phyloP scores from a whole-genome alignment of 2,329 filamentous ascomycete genomes.

The Hypoxylon sp. region DNA sequence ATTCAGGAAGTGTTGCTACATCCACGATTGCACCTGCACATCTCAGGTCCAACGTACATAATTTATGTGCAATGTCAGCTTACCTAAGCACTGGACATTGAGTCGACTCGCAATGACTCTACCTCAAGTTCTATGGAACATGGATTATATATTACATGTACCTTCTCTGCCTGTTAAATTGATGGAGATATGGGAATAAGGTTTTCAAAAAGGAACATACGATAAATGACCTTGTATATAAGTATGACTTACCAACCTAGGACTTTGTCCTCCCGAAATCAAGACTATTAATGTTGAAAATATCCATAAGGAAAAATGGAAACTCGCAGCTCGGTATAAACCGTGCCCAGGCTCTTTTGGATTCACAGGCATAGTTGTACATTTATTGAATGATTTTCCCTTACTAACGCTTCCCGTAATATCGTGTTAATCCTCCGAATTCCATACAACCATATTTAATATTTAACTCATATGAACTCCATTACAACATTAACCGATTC shows the following conservation, averaged over 20 bases:
- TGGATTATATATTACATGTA: too few species aligned
- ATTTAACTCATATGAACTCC: constrained; percentile 15
- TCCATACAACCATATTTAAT: not conserved
- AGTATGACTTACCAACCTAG: not conserved
- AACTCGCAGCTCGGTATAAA: too few species aligned
- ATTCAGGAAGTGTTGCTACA: not conserved
- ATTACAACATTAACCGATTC: not conserved
- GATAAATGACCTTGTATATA: not conserved
- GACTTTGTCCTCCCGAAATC: too few species aligned
- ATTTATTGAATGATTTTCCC: not conserved
- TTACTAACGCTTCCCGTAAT: not conserved
- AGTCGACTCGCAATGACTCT: not conserved
- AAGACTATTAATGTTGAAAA: not conserved
- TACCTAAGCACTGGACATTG: not conserved
- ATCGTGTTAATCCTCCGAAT: constrained; percentile 1
- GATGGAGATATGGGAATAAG: not conserved
- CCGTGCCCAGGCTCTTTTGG: too few species aligned
- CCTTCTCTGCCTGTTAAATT: not conserved
- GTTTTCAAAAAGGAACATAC: not conserved
- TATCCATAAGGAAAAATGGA: not conserved
- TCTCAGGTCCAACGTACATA: too few species aligned
- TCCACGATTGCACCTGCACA: too few species aligned
- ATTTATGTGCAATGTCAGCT: not conserved
- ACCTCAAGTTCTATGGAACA: not conserved
- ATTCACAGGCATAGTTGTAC: not conserved